Percentiles rank a stretch among this genome's conserved stretches.
These are phyloP conservation scores for Colletotrichum nymphaeae DNA, from an alignment of 2,329 filamentous ascomycete genomes.

Conservation along the genomic window DNA sequence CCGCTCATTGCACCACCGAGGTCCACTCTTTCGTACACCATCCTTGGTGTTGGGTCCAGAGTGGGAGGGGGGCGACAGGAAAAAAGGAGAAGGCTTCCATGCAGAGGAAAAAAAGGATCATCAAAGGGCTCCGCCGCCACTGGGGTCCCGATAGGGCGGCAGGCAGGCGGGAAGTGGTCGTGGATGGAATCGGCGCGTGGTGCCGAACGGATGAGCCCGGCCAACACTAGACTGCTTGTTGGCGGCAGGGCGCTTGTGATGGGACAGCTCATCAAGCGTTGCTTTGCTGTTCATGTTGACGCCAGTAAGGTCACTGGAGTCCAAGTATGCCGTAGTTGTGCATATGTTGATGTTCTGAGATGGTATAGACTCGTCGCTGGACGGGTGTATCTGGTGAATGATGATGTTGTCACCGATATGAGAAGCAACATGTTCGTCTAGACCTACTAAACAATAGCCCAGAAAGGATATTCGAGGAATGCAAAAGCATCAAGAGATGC, in stretches of 20 bases:
- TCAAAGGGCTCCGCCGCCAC: background rate
- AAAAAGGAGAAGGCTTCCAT: background rate
- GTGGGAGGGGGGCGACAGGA: background rate
- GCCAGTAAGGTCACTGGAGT: background rate
- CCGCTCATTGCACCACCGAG: slow-evolving; percentile 20
- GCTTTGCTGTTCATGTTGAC: background rate
- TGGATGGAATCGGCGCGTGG: background rate
- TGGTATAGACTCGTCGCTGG: background rate
- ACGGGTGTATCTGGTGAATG: background rate
- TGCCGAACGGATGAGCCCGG: background rate
- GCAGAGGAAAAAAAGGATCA: background rate
- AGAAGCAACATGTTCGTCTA: background rate
- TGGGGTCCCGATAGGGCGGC: background rate
- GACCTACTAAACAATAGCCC: background rate
- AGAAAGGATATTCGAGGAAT: background rate
- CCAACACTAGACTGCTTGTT: background rate
- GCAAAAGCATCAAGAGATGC: background rate
- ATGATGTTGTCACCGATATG: background rate
- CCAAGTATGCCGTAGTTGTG: background rate
- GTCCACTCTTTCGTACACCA: slow-evolving; percentile 15
- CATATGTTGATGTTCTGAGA: background rate
- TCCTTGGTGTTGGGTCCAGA: background rate
- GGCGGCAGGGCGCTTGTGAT: background rate
- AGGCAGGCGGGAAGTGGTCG: background rate
- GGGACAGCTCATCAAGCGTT: background rate